phyloP scores from a whole-genome alignment of 495 filamentous ascomycete species.

The Podospora comata region DNA sequence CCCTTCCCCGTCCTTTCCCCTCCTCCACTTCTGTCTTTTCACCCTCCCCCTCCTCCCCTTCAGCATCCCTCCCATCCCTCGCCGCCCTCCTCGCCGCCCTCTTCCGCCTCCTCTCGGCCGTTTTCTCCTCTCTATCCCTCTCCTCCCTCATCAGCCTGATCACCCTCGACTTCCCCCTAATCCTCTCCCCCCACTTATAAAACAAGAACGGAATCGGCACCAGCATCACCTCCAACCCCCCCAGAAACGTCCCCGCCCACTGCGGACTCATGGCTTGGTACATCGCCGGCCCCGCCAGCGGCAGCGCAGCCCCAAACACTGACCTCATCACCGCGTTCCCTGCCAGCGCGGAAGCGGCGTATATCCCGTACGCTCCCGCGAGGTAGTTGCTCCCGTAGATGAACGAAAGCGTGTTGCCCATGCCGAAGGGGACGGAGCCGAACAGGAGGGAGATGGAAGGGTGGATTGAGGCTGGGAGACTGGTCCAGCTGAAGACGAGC shows the following conservation, averaged over 20 bases:
- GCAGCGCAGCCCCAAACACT: constrained; percentile 64
- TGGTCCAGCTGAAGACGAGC: constrained; percentile 80
- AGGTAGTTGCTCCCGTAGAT: constrained; percentile 80
- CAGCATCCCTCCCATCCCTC: too few relatives aligned
- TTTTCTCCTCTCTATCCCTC: constrained; percentile 57
- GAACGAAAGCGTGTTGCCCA: constrained; percentile 73
- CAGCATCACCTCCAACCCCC: constrained; percentile 62
- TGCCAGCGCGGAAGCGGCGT: constrained; percentile 71
- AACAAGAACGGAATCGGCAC: constrained; percentile 80
- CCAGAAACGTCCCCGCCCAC: constrained; percentile 76
- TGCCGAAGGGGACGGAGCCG: constrained; percentile 68
- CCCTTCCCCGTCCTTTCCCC: too few relatives aligned
- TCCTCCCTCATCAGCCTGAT: constrained; percentile 71
- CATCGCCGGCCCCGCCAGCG: constrained; percentile 70
- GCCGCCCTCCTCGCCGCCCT: constrained; percentile 17
- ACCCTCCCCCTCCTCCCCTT: too few relatives aligned
- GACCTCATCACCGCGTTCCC: constrained; percentile 72
- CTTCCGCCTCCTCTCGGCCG: constrained; percentile 32
- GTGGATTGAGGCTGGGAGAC: constrained; percentile 65
- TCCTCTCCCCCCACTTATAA: constrained; percentile 68
- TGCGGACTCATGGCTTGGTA: constrained; percentile 63
- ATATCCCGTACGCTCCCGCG: constrained; percentile 72
- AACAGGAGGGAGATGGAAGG: constrained; percentile 72
- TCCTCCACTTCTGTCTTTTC: too few relatives aligned
- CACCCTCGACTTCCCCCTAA: constrained; percentile 61